Base-by-base conservation (phyloP, 2,329 filamentous ascomycete species). In the Colletotrichum melonis region DNA sequence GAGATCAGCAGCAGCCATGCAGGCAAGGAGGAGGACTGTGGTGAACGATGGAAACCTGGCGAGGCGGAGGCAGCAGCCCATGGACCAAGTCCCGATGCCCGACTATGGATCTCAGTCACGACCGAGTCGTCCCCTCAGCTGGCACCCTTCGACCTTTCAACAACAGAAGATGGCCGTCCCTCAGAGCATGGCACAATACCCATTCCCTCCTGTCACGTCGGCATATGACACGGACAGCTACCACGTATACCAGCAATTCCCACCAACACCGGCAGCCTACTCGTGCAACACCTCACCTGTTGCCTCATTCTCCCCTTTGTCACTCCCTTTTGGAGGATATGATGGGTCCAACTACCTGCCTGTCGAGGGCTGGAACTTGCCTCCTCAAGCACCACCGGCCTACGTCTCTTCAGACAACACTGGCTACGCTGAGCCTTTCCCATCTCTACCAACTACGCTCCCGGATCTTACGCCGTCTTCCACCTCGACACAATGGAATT, bases 41-140 rank as follows among this genome's bases (percentile, higher is more conserved):
- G 86, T 90, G 80, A 85, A 88, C 78, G 86, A 91, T 75, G 79
- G 80, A 73, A 82, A 80, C 75, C 80, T 86, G 72, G 84, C 82
- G 74, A 83, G 82, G 73, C 84, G 86, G 75, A 86, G 83, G 73
- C 86, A 87, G 63, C 87, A 88, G 73, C 82, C 83, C 38, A 77
- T 87, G 57, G 84, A 89, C 71, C 84, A 87, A 72, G 79, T 85
- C 58, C 79, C 79, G 75, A 70, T 84, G 73, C 78, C 86, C 76
- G 81, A 80, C 9, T 80, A 76, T 74, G 64, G 65, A 38, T 76
- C 78, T 46, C 80, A 81, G 69, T 80, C 82, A 30, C 81, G 83
- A 78, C 81, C 86, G 52, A 82, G 83, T 65, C 88, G 93, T 55
- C 93, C 93, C 6, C 85, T 94, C 58, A 95, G 93, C 85, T 95